Evolutionary conservation across 768 basidiomycete genomes (phyloP).

Genomic region (Podaxis rugospora): DNA sequence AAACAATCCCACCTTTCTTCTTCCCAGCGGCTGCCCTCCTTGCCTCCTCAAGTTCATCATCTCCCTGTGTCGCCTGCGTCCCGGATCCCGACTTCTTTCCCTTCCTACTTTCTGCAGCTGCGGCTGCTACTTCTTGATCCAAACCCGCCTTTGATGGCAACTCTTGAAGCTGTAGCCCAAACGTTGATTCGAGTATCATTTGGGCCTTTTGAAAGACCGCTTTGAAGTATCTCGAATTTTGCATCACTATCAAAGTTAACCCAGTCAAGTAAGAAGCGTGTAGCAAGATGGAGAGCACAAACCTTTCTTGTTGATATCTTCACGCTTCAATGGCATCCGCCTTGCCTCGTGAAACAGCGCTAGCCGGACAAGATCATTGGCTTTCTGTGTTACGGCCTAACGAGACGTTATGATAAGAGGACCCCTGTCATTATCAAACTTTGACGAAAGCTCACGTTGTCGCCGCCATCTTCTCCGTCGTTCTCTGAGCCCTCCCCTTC

Average conservation of each 20-base stretch:
- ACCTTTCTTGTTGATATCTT: constrained; percentile 90
- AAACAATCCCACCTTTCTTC: constrained; percentile 51
- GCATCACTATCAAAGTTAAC: constrained; percentile 23
- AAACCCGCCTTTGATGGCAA: constrained; percentile 58
- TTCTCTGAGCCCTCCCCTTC: constrained; percentile 2
- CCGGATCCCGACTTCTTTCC: background rate
- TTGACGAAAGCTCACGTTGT: background rate
- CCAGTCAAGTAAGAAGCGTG: background rate
- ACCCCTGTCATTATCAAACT: background rate
- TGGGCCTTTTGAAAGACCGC: constrained; percentile 63
- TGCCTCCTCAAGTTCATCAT: constrained; percentile 42
- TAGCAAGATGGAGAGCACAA: background rate
- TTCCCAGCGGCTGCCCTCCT: constrained; percentile 52
- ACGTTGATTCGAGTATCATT: constrained; percentile 51
- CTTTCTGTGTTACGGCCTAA: constrained; percentile 64
- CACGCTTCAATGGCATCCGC: constrained; percentile 60
- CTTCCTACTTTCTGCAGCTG: constrained; percentile 5
- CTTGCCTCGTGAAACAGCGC: constrained; percentile 80
- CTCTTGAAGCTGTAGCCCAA: constrained; percentile 85
- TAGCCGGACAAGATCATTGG: constrained; percentile 69
- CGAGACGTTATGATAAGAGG: background rate
- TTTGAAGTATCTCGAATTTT: constrained; percentile 56
- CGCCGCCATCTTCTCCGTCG: background rate
- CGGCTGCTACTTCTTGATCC: constrained; percentile 37
- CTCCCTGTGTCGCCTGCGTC: constrained; percentile 16